A percentile compares a stretch with the other conserved stretches of the same genome.
Evolutionary conservation across 345 rosid species (phyloP).

Genomic region (Populus pruinosa): DNA sequence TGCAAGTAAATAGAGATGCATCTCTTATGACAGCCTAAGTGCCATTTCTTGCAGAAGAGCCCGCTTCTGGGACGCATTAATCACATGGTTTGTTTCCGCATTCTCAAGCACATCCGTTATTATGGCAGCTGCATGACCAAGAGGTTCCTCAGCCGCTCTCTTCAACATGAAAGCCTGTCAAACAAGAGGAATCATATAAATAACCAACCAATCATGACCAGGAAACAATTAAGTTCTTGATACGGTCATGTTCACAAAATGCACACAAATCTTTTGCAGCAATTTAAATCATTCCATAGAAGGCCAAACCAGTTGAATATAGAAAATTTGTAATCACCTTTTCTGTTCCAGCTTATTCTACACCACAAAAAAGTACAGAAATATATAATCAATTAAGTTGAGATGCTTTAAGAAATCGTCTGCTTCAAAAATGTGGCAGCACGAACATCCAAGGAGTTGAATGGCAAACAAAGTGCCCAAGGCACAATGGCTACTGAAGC

Average conservation of each 20-base stretch:
- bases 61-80: conserved; percentile 84
- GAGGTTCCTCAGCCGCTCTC: conserved; percentile 85
- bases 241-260: not conserved
- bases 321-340: not conserved
- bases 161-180: conserved; percentile 90
- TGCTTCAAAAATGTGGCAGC: not conserved
- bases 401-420: not conserved
- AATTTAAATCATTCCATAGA: not conserved
- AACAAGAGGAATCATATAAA: not conserved
- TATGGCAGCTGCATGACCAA: conserved; percentile 94
- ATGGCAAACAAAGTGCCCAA: not conserved
- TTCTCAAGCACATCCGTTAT: conserved; percentile 85
- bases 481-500: conserved; percentile 1
- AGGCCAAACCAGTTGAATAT: not conserved
- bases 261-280: not conserved
- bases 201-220: not conserved
- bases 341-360: not conserved
- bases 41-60: conserved; percentile 98
- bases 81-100: conserved; percentile 78
- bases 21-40: conserved; percentile 56
- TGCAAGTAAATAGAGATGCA: not conserved
- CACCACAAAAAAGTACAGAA: not conserved
- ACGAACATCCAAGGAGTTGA: not conserved
- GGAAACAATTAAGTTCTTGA: not conserved
- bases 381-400: not conserved